A percentile compares a stretch with the other conserved stretches of the same genome.
These are phyloP conservation scores for Mycena chlorophos DNA, from an alignment of 768 basidiomycete species.

Conservation along the genomic window DNA sequence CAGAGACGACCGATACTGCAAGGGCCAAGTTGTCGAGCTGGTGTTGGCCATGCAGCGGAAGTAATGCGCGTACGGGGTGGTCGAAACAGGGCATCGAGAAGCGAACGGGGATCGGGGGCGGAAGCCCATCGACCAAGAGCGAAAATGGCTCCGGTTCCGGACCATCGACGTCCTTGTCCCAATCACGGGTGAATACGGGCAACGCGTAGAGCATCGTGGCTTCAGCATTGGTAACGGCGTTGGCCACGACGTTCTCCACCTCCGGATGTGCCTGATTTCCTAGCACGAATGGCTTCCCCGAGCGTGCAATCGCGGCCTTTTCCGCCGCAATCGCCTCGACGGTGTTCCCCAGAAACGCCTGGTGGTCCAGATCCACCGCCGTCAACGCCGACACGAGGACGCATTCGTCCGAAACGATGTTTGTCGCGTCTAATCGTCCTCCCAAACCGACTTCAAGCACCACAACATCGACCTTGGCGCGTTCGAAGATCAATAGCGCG, in stretches of 20 bases:
- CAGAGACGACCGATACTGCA: conserved; percentile 61
- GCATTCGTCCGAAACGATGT: conserved; percentile 69
- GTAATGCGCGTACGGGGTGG: conserved; percentile 43
- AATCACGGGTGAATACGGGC: conserved; percentile 36
- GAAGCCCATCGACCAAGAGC: conserved; percentile 32
- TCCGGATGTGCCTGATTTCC: conserved; percentile 58
- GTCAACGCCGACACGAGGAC: conserved; percentile 83
- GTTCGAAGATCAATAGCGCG: conserved; percentile 76
- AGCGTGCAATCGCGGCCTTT: conserved; percentile 80
- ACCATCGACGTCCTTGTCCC: conserved; percentile 39
- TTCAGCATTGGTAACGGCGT: conserved; percentile 42
- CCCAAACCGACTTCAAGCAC: conserved; percentile 96
- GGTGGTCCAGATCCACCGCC: conserved; percentile 90
- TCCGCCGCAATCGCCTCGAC: conserved; percentile 73
- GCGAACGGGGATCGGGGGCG: conserved; percentile 44
- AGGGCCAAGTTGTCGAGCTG: conserved; percentile 83
- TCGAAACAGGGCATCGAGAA: conserved; percentile 46
- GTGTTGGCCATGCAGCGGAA: conserved; percentile 79
- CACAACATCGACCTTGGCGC: conserved; percentile 68
- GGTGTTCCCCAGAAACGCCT: conserved; percentile 81
- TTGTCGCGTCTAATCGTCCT: conserved; percentile 89
- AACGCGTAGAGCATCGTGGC: conserved; percentile 43
- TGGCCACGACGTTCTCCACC: conserved; percentile 47
- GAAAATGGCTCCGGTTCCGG: conserved; percentile 31
- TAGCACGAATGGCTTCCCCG: conserved; percentile 61